A percentile compares a stretch with the other conserved stretches of the same genome.
These are phyloP conservation scores for Bipolaris gigantea DNA, from an alignment of 2,329 filamentous ascomycete genomes.

Conservation along the genomic window DNA sequence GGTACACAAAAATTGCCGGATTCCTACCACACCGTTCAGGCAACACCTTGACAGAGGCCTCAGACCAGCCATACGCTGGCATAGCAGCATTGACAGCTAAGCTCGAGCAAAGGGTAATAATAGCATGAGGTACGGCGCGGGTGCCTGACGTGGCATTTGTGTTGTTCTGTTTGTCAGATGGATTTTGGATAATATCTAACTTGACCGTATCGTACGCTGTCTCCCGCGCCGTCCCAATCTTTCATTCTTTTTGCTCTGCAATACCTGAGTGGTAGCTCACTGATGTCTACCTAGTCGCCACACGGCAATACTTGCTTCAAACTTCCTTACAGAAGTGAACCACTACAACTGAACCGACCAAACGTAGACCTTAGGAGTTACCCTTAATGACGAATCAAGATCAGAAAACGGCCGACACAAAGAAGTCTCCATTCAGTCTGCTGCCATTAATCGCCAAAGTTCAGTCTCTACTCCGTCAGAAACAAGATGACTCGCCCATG, in stretches of 20 bases:
- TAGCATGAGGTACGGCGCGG: constrained; percentile 29
- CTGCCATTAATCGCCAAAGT: constrained; percentile 16
- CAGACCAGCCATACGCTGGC: constrained; percentile 27
- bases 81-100: constrained; percentile 34
- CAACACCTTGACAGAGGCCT: constrained; percentile 16
- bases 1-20: constrained; percentile 17
- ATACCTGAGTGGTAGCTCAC: neutral
- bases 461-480: constrained; percentile 15
- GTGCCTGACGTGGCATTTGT: constrained; percentile 24
- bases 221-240: neutral
- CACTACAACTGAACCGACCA: neutral
- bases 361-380: neutral
- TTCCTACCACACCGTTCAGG: constrained; percentile 26
- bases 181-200: constrained; percentile 23
- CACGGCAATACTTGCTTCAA: neutral
- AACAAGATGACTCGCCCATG: constrained; percentile 10
- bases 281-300: neutral
- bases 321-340: too few relatives aligned
- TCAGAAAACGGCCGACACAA: constrained; percentile 13
- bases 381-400: constrained; percentile 1
- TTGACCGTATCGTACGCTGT: neutral
- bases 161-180: neutral
- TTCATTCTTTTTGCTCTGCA: neutral
- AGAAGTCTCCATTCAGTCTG: constrained; percentile 12
- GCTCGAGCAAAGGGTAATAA: constrained; percentile 10